These are phyloP conservation scores for Limtongia smithiae DNA, from an alignment of 805 yeast species.

Conservation along the genomic window DNA sequence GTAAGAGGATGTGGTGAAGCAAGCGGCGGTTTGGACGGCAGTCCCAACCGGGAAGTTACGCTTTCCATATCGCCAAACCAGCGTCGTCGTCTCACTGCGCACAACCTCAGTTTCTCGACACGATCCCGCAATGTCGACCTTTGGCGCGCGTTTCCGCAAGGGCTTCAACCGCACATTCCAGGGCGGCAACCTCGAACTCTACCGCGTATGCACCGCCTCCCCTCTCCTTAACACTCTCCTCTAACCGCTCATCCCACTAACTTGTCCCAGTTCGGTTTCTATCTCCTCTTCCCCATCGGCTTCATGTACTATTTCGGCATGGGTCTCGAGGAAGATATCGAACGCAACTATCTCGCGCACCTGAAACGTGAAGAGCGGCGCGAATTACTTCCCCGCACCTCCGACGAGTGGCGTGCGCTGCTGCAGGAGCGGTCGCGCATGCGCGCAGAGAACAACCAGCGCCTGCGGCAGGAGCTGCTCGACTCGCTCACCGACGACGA, in stretches of 20 bases:
- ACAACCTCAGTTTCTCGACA: background rate
- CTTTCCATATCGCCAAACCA: too few relatives aligned
- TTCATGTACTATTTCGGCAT: slow-evolving; percentile 24
- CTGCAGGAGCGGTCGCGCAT: too few relatives aligned
- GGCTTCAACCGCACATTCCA: slow-evolving; percentile 12
- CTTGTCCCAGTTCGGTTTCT: slow-evolving; percentile 15
- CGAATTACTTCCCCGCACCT: slow-evolving; percentile 1
- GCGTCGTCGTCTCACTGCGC: too few relatives aligned
- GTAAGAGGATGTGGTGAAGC: too few relatives aligned
- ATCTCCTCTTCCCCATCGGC: slow-evolving; percentile 24
- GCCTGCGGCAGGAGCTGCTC: too few relatives aligned
- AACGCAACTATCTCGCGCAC: slow-evolving; percentile 11
- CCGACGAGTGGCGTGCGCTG: slow-evolving; percentile 5
- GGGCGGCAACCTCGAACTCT: slow-evolving; percentile 24
- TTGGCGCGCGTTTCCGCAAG: slow-evolving; percentile 4
- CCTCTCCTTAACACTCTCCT: background rate
- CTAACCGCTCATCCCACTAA: background rate
- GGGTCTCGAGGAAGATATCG: slow-evolving; percentile 25
- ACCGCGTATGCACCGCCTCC: slow-evolving; percentile 9
- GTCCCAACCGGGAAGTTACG: too few relatives aligned
- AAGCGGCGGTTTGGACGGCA: too few relatives aligned
- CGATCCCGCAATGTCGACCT: background rate
- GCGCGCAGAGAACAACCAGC: too few relatives aligned
- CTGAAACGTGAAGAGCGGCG: background rate
- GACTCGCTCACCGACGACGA: too few relatives aligned